Percentiles rank a stretch among this genome's conserved stretches.
phyloP scores from a whole-genome alignment of 2,329 filamentous ascomycete species.

The Penicillium polonicum region DNA sequence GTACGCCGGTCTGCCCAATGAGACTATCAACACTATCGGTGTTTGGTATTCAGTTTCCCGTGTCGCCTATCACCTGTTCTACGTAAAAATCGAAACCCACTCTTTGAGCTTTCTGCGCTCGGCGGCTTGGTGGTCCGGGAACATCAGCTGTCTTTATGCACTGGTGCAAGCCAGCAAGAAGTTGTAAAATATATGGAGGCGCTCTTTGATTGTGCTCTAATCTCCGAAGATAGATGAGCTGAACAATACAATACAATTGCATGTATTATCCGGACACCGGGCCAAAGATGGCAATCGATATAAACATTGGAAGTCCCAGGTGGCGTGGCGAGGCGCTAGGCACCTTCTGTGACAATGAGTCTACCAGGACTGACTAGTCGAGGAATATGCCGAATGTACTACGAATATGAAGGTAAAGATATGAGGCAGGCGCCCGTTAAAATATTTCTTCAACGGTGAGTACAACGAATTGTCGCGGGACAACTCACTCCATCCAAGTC shows the following conservation, averaged over 20 bases:
- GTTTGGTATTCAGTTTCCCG: constrained; percentile 39
- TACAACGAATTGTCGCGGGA: not conserved
- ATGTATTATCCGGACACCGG: not conserved
- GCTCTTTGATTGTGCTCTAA: not conserved
- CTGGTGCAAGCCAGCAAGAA: constrained; percentile 38
- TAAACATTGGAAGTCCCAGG: not conserved
- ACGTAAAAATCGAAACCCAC: constrained; percentile 35
- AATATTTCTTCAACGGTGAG: not conserved
- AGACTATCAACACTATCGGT: constrained; percentile 39
- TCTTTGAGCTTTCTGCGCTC: constrained; percentile 36
- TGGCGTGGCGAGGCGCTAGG: not conserved
- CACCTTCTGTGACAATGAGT: not conserved
- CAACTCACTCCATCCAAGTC: not conserved
- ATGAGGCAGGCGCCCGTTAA: not conserved
- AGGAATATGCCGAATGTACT: not conserved
- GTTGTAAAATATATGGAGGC: constrained; percentile 13
- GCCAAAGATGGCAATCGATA: not conserved
- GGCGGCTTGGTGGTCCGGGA: constrained; percentile 41
- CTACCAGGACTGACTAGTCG: not conserved
- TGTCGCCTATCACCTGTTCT: constrained; percentile 34
- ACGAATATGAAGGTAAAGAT: not conserved
- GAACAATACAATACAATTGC: not conserved
- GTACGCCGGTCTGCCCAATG: constrained; percentile 35
- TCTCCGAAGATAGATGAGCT: not conserved
- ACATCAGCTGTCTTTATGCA: constrained; percentile 40